Evolutionary conservation across 805 yeast species (phyloP).

Genomic region (Komagataella pastoris): DNA sequence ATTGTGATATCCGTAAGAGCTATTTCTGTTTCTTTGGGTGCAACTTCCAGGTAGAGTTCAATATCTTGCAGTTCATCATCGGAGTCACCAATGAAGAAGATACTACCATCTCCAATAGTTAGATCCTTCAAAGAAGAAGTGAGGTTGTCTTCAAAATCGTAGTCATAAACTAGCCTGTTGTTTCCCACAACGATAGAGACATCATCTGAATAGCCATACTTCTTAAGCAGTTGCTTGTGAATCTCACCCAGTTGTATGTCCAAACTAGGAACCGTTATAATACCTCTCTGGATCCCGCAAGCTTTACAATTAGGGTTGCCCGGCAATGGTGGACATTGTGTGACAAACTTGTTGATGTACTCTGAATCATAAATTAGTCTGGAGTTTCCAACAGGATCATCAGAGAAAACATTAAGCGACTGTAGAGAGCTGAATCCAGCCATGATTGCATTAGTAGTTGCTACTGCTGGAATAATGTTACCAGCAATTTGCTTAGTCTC

Average conservation of each 20-base stretch:
- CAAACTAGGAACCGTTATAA: constrained; percentile 20
- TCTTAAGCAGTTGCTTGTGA: constrained; percentile 30
- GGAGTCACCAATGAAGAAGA: constrained; percentile 68
- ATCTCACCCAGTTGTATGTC: constrained; percentile 32
- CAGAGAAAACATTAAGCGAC: constrained; percentile 39
- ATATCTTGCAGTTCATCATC: constrained; percentile 50
- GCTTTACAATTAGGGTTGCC: constrained; percentile 68
- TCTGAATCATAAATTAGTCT: constrained; percentile 39
- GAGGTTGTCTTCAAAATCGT: constrained; percentile 76
- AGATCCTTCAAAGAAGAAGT: constrained; percentile 31
- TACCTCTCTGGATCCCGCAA: constrained; percentile 43
- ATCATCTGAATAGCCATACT: constrained; percentile 45
- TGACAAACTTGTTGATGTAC: constrained; percentile 48
- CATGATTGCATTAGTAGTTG: constrained; percentile 92
- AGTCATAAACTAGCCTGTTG: constrained; percentile 61
- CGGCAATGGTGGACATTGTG: constrained; percentile 42
- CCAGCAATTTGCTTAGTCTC: constrained; percentile 94
- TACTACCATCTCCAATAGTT: constrained; percentile 46
- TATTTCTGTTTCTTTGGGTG: constrained; percentile 18
- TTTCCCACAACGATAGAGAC: constrained; percentile 42
- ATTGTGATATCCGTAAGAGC: constrained; percentile 12
- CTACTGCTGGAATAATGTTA: constrained; percentile 95
- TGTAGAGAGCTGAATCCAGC: constrained; percentile 79
- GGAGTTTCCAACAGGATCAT: constrained; percentile 19
- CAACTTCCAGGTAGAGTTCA: constrained; percentile 37